Base-by-base conservation (phyloP, 371 early-diverging fungal genomes). In the Mucor piriformis region DNA sequence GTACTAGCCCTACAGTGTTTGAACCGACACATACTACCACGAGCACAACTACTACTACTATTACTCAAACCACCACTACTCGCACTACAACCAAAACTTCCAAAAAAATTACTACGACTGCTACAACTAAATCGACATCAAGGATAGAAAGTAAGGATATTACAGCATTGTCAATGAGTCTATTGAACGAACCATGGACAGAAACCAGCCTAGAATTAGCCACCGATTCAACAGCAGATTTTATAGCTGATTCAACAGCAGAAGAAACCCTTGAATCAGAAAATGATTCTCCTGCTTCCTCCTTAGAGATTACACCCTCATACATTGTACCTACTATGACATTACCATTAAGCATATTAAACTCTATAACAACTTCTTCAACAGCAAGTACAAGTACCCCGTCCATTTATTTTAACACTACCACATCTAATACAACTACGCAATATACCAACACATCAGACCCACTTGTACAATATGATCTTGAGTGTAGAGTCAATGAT, bases 401-500 rank as follows among this genome's bases (percentile, higher is more conserved):
- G 0, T 25, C 27, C 15, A 25, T 27, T 15, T 25, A 15, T 47
- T 20, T 47, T 47, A 47, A 47, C 13, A 47, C 47, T 4, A 42
- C 42, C 16, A 18, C 46, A 15, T n/a, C 54, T 20, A 55, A 55
- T 18, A 55, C 21, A 10, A 55, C 55, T 1, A 44, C 21, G 13
- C 55, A 48, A 44, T 59, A 51, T 59, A 59, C 51, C 33, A 59
- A 64, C 20, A 64, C 73, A 35, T 64, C 64, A 13, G 64, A 67
- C 49, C 64, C 64, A 7, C 56, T 62, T 33, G 64, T 69, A 32
- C 64, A 69, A 33, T 67, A 67, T 27, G 43, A 64, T 35, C 44
- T 73, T 5, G 60, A 57, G 24, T 75, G 76, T 37, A 33, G 49
- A 29, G 49, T 64, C 13, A 70, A 72, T 18, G 58, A 59, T n/a